Evolutionary conservation across 345 rosid species (phyloP).

Genomic region (Eutrema heterophyllum): DNA sequence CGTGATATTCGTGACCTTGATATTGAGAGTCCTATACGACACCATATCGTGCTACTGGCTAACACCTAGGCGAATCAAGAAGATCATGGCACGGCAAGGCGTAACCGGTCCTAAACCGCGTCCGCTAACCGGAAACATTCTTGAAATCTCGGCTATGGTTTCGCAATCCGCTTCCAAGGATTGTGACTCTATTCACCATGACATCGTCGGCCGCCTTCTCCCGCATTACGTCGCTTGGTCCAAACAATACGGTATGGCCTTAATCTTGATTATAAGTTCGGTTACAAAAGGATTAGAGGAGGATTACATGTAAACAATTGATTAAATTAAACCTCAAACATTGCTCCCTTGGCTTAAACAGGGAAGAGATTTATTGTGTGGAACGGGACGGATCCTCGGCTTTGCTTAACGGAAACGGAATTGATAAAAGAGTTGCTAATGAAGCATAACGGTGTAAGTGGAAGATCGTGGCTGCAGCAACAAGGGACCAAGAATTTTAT

Average conservation of each 20-base stretch:
- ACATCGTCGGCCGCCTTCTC: conserved; percentile 71
- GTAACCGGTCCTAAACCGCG: conserved; percentile 83
- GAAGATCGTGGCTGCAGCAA: conserved; percentile 92
- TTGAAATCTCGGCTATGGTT: conserved; percentile 56
- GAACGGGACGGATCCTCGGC: conserved; percentile 89
- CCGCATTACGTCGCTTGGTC: conserved; percentile 91
- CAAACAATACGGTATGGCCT: conserved; percentile 49
- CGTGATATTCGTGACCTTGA: conserved; percentile 30
- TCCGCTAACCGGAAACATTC: conserved; percentile 72
- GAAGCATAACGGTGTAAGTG: conserved; percentile 66
- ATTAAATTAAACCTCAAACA: no score
- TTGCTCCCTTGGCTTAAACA: not conserved
- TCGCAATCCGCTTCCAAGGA: conserved; percentile 59
- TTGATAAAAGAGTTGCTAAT: conserved; percentile 71
- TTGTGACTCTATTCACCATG: conserved; percentile 61
- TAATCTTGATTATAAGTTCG: not conserved
- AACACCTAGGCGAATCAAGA: conserved; percentile 78
- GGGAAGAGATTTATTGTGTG: conserved; percentile 88
- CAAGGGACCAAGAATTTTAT: conserved; percentile 85
- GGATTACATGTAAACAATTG: not conserved
- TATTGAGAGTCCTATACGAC: conserved; percentile 42
- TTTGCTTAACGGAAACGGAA: conserved; percentile 74
- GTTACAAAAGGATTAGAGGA: not conserved
- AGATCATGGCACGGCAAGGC: conserved; percentile 77
- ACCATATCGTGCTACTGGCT: conserved; percentile 63